Base-by-base conservation (phyloP, 805 yeast genomes). In the Starmerella powellii region DNA sequence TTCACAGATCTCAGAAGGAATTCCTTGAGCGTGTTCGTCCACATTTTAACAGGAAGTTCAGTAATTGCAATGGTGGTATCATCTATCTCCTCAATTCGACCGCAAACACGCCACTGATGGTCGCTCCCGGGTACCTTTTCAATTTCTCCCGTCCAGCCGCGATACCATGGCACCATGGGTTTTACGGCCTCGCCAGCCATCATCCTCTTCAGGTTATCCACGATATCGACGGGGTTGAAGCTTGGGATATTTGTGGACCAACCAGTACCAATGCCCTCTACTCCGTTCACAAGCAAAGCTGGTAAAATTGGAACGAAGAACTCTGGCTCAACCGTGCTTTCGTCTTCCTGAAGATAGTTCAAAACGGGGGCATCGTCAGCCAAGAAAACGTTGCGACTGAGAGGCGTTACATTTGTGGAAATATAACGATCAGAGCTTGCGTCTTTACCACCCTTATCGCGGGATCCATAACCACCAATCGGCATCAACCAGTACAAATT, bases 221-320 rank as follows among this genome's bases (percentile, higher is more conserved):
- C 85, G 46, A 91, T 67, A 57, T 88, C 97, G 12, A 60, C 54
- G 0, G 98, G 98, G 58, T 91, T 86, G 63, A 73, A 88, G 31
- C 83, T 76, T 1, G 98, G 98, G 49, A 91, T 80, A 47, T 74
- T 76, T 1, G 97, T 86, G 50, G 95, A 83, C 96, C 97, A 91
- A 51, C 98, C 98, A 36, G 98, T 87, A 48, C 98, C 98, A 60
- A 91, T 91, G 66, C 98, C 98, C 63, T 91, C 98, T 8, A 88
- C 72, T 44, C 98, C 98, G 57, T 91, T 91, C 4, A 91, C 94
- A 47, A 91, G 68, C n/a, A 91, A 59, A 84, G 86, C 83, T 8
- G 98, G 98, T 31, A 91, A 53, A n/a, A 91, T 76, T 1, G 98
- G 98, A 31, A 84, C 67, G 61, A 85, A 91, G 86, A 93, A 85